Base-by-base conservation (phyloP, 495 filamentous ascomycete species). In the Evernia prunastri region DNA sequence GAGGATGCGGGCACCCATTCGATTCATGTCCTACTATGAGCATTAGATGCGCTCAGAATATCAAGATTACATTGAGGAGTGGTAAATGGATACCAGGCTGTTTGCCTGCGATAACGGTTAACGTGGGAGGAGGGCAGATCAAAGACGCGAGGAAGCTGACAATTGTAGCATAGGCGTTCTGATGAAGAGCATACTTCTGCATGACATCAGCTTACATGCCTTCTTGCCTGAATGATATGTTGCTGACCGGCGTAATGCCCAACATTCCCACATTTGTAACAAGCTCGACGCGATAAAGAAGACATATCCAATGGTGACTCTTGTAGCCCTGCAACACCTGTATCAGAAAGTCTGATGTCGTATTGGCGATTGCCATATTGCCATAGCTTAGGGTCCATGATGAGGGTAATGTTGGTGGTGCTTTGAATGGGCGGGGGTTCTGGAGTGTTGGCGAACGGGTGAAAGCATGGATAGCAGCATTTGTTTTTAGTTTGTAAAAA, bases 211-310 rank as follows among this genome's bases (percentile, higher is more conserved):
- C 39, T 58, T 64, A 27, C 43, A 63, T 33, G 8, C 47, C 61
- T 61, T 42, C 39, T 29, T 27, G 0, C 12, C 51, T 36, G 36
- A 35, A 20, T 29, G 51, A 1, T 10, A 54, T 40, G 13, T 54
- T 60, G 79, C 83, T 77, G 76, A 87, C 85, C 85, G 70, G 94
- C 94, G 75, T 95, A 97, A 81, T 99, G 94, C 77, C 94, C 94
- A 74, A 99, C 92, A 73, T 96, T 96, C 78, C 95, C 95, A 82
- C 95, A 99, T 82, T 99, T 99, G 84, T 97, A 99, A 86, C 95
- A 99, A 67, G 93, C 95, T 77, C 95, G 90, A 76, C 94, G 91
- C 75, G 92, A 93, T 73, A 97, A 84, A 70, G 95, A 96, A 80
- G 92, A 93, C 87, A 71, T 71, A 33, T 58, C 68, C 53, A 57